Evolutionary conservation across 176 grass and related monocot species (phyloP), one percentile per base, ranked within the genome.

Genomic region (Juncus inflexus): DNA sequence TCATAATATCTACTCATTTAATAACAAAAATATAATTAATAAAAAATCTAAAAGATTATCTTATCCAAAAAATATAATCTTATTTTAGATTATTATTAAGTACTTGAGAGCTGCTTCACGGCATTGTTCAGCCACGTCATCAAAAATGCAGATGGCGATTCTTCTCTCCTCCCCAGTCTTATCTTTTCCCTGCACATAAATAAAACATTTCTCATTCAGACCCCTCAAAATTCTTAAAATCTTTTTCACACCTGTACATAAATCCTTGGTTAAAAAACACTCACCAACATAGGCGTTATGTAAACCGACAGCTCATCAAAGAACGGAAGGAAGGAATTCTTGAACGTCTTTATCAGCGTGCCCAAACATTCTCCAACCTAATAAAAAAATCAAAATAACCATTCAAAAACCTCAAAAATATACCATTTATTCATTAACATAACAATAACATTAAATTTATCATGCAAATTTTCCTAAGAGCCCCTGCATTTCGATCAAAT

Each of bases 101-200:
- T 86, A 99, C 80, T 84, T 99, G 8, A 90, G 70, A 84, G 95
- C 83, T 37, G 80, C 77, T 73, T 90, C 89, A 55, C 68, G 83
- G 59, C 95, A 99, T 76, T 99, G 95, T 80, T 99, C 95, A 66
- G 83, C 89, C 72, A 94, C 70, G 73, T 99, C 95, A 57, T 99
- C 95, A 90, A 99, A 99, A 15, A 99, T 84, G 74, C 95, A 99
- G 56, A 99, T 99, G 58, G 95, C 95, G 63, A 94, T 99, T 75
- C 95, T 92, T 74, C 95, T 99, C 69, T 99, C 95, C 73, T 99
- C 95, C 7, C 83, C 76, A 66, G 95, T 85, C 76, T 99, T 99
- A 80, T 99, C 95, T 65, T 90, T 99, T 13, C 89, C 95, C 95
- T 99, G 63, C 39, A 83, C 63, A 79, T 37, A 55, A 66, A 79